Evolutionary conservation across 2,329 filamentous ascomycete genomes (phyloP).

Genomic region (Dactylellina parvicollis): DNA sequence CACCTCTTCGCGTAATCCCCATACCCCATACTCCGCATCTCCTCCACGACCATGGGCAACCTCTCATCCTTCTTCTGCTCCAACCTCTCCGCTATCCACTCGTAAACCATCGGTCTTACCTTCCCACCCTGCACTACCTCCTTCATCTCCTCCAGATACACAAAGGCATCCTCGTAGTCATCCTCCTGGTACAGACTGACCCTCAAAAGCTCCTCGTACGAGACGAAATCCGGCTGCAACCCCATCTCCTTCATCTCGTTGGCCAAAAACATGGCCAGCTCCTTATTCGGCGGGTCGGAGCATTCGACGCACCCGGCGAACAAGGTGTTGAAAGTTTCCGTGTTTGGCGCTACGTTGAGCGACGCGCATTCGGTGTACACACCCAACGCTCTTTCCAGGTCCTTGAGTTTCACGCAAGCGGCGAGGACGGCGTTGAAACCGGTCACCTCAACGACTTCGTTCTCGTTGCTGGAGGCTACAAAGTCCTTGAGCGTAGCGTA

Average conservation of each 20-base stretch:
- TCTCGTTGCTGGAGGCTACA: constrained; percentile 5
- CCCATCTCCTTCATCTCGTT: constrained; percentile 70
- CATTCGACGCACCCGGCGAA: constrained; percentile 64
- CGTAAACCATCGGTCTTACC: constrained; percentile 59
- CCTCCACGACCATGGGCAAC: constrained; percentile 58
- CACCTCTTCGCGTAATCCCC: constrained; percentile 13
- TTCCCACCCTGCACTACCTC: constrained; percentile 53
- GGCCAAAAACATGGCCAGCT: constrained; percentile 70
- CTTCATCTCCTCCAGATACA: constrained; percentile 67
- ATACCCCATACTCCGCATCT: constrained; percentile 58
- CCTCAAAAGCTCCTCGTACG: constrained; percentile 71
- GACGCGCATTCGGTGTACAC: constrained; percentile 69
- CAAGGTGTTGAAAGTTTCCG: constrained; percentile 71
- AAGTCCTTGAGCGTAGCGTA: constrained; percentile 44
- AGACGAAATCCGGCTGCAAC: constrained; percentile 68
- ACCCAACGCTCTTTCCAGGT: constrained; percentile 67
- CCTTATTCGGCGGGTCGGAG: constrained; percentile 62
- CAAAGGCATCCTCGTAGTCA: constrained; percentile 64
- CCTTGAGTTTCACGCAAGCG: constrained; percentile 63
- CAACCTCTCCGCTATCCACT: constrained; percentile 58
- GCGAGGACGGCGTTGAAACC: constrained; percentile 66
- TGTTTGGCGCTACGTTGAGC: constrained; percentile 63
- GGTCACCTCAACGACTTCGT: constrained; percentile 59
- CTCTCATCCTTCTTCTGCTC: constrained; percentile 59
- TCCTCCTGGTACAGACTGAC: constrained; percentile 65